A percentile compares a stretch with the other conserved stretches of the same genome.
Evolutionary conservation across 441 rosid genomes (phyloP).

Genomic region (Metrosideros polymorpha): DNA sequence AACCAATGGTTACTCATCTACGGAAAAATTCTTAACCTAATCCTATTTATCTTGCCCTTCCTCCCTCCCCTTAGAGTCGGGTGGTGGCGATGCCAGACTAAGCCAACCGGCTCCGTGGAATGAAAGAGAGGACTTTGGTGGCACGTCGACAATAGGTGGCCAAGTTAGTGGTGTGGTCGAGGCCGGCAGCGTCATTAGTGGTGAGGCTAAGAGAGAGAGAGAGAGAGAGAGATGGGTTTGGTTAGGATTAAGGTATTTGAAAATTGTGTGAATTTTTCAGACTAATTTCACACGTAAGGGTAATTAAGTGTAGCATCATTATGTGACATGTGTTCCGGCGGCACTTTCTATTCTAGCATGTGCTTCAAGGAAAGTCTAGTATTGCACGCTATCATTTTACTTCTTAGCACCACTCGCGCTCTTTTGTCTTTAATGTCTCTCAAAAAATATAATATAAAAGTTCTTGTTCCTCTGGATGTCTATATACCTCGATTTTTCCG

Average conservation of each 20-base stretch:
- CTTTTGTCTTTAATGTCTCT: not conserved
- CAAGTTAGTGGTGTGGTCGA: too few relatives aligned
- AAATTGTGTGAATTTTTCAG: not conserved
- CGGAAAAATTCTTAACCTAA: not conserved
- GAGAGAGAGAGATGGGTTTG: not conserved
- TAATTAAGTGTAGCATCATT: not conserved
- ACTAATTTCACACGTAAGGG: not conserved
- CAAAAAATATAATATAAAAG: not conserved
- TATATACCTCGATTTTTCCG: not conserved
- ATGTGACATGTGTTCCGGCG: not conserved
- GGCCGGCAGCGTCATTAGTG: not conserved
- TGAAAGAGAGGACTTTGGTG: too few relatives aligned
- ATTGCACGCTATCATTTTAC: not conserved
- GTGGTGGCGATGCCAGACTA: not conserved
- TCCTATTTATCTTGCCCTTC: not conserved
- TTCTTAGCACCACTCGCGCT: not conserved
- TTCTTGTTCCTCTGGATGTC: not conserved
- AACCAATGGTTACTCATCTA: not conserved
- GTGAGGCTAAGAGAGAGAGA: not conserved
- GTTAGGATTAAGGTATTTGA: not conserved
- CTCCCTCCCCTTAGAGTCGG: not conserved
- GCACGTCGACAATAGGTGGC: too few relatives aligned
- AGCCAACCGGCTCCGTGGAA: too few relatives aligned
- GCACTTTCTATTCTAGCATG: not conserved
- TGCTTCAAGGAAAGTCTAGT: not conserved